Evolutionary conservation across 2,329 filamentous ascomycete genomes (phyloP), one percentile per base, ranked within the genome.

Genomic region (Arthrobotrys megalospora): DNA sequence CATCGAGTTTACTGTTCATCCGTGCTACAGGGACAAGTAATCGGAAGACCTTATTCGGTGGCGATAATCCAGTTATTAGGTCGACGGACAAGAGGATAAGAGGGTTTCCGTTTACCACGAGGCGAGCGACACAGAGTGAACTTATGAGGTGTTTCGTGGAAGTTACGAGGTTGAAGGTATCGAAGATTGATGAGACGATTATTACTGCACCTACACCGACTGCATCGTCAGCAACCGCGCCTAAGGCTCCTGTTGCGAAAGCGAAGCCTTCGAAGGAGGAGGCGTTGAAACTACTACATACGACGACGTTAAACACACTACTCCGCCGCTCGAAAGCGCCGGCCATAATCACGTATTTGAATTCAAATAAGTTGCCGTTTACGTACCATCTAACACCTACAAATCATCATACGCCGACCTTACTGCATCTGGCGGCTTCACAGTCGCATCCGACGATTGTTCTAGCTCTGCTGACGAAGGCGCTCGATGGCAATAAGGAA

Each of bases 101-200:
- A 70, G 91, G 93, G 0, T 97, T 99, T 80, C 96, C 96, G 0
- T 99, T 99, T 84, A 97, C 89, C 83, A 99, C 96, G 7, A 89
- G 94, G 11, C 88, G 96, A 72, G 93, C 96, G 0, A 99, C 96
- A 0, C 94, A 98, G 82, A 93, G 92, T 58, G 96, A 99, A 84
- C 90, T 99, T 0, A 96, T 98, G 92, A 90, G 95, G 45, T 92
- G 92, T 0, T 99, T 97, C 82, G 92, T 97, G 79, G 96, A 99
- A 85, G 88, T 99, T 36, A 99, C 96, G 0, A 88, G 96, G 14
- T 88, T 97, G 14, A 97, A 99, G 84, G 88, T 97, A 55, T 90
- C 90, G 60, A 91, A 92, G 79, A 88, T 98, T 32, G 88, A 93
- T 73, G 91, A 93, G 80, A 88, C 87, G 2, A 88, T 90, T 11